These are phyloP conservation scores for Ploettnerulaceae sp. DNA, from an alignment of 2,329 filamentous ascomycete genomes.

Conservation along the genomic window DNA sequence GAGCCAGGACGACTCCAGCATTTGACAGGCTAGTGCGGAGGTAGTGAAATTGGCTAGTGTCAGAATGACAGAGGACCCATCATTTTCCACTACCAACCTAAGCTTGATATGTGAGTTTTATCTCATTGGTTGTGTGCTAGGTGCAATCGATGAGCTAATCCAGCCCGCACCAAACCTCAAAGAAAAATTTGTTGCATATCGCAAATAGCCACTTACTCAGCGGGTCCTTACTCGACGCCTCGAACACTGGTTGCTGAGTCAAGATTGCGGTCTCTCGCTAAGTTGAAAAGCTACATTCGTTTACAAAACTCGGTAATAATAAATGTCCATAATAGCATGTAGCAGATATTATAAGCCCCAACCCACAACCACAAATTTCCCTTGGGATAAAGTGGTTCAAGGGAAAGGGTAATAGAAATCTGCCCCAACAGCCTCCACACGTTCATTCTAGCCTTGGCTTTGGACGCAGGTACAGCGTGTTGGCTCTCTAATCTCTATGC, in stretches of 20 bases:
- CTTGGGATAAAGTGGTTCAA: neutral
- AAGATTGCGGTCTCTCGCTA: neutral
- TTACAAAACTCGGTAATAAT: neutral
- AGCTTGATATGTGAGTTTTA: neutral
- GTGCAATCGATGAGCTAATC: neutral
- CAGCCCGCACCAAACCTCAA: neutral
- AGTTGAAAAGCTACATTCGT: neutral
- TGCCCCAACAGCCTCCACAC: constrained; percentile 25
- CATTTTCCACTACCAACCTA: neutral
- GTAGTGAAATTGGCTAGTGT: too few species aligned
- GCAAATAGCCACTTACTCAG: neutral
- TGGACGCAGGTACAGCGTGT: constrained; percentile 23
- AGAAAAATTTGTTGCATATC: constrained; percentile 6
- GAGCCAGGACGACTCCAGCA: too few species aligned
- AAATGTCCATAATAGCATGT: constrained; percentile 12
- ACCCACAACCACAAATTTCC: constrained; percentile 5
- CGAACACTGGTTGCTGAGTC: neutral
- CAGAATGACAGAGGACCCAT: neutral
- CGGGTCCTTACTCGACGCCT: neutral
- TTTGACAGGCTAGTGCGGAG: too few species aligned
- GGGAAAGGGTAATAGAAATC: constrained; percentile 16
- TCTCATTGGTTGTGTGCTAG: neutral
- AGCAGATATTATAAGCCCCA: constrained; percentile 19
- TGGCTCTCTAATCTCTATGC: constrained; percentile 10
- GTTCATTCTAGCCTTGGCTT: constrained; percentile 14